Evolutionary conservation across 176 grass and related monocot genomes (phyloP), one percentile per base, ranked within the genome.

Genomic region (Cenchrus fungigraminus): DNA sequence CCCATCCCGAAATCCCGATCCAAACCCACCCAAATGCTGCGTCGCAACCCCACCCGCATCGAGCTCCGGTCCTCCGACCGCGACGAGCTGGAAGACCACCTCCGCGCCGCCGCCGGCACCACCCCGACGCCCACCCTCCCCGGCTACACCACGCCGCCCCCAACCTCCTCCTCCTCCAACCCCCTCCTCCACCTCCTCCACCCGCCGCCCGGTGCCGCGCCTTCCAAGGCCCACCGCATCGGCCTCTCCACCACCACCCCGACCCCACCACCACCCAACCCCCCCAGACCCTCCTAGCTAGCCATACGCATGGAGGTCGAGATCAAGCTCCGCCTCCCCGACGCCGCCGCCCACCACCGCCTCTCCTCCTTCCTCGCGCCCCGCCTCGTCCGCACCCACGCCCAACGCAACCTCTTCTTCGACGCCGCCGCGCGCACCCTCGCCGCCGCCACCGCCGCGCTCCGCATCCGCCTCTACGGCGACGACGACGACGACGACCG

Each of bases 401-500:
- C 83, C 71, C 94, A 97, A 83, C 89, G 91, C 60, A 97, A 97
- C 71, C 77, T 94, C 65, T 97, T 97, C 85, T 97, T 97, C 79
- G 94, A 97, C 81, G 89, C 85, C n/a, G 50, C 87, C 34, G 73
- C 85, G 70, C 91, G 94, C 0, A 37, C 91, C 58, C 92, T 97
- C 28, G 78, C 90, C 56, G 83, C 92, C 22, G 87, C 87, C 59
- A 73, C 89, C 50, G 85, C 94, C 7, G 91, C 90, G 2, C 94
- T 97, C 59, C 91, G 94, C 73, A 62, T 97, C 40, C 91, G 94
- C 76, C 69, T 97, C 68, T 94, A 95, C 65, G 90, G 82, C 74
- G 53, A 12, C 42, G 90, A 94, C 80, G 63, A 62, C 29, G 37
- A 28, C 28, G 83, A 2, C 31, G 31, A 2, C 31, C 1, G 31